Evolutionary conservation across 2,329 filamentous ascomycete genomes (phyloP).

Genomic region (Claviceps africana): DNA sequence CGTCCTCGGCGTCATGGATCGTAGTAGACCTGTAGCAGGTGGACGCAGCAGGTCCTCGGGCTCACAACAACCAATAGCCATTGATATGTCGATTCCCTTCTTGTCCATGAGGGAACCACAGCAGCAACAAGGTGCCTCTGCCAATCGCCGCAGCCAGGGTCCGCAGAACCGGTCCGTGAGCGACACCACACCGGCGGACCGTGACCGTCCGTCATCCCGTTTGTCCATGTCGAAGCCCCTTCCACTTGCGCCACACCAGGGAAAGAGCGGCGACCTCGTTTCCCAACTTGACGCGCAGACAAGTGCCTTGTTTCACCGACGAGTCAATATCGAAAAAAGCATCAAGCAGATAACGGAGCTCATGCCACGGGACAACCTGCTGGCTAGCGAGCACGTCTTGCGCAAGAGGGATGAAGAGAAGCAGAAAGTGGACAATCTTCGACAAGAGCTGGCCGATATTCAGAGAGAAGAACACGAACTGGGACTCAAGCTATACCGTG

Average conservation of each 20-base stretch:
- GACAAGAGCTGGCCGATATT: slow-evolving; percentile 56
- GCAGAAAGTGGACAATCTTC: slow-evolving; percentile 51
- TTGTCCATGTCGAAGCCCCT: slow-evolving; percentile 42
- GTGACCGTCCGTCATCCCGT: slow-evolving; percentile 15
- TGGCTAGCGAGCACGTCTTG: slow-evolving; percentile 51
- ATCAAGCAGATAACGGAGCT: slow-evolving; percentile 68
- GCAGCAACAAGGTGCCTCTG: neutral
- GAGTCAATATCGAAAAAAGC: slow-evolving; percentile 55
- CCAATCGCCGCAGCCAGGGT: neutral
- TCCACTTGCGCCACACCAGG: slow-evolving; percentile 46
- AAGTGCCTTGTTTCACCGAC: slow-evolving; percentile 49
- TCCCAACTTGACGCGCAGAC: slow-evolving; percentile 52
- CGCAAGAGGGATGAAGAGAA: slow-evolving; percentile 43
- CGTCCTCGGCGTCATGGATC: slow-evolving; percentile 17
- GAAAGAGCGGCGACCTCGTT: slow-evolving; percentile 47
- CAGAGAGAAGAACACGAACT: slow-evolving; percentile 66
- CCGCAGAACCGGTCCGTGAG: slow-evolving; percentile 2
- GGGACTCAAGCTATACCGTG: slow-evolving; percentile 58
- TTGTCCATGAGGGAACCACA: neutral
- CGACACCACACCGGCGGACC: slow-evolving; percentile 4
- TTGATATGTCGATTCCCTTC: slow-evolving; percentile 14
- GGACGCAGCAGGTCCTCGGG: slow-evolving; percentile 10
- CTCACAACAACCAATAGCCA: slow-evolving; percentile 14
- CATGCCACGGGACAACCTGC: slow-evolving; percentile 56
- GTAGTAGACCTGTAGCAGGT: slow-evolving; percentile 17